Conservation (phyloP, 441 rosid genomes). For the Jatropha multifida region DNA sequence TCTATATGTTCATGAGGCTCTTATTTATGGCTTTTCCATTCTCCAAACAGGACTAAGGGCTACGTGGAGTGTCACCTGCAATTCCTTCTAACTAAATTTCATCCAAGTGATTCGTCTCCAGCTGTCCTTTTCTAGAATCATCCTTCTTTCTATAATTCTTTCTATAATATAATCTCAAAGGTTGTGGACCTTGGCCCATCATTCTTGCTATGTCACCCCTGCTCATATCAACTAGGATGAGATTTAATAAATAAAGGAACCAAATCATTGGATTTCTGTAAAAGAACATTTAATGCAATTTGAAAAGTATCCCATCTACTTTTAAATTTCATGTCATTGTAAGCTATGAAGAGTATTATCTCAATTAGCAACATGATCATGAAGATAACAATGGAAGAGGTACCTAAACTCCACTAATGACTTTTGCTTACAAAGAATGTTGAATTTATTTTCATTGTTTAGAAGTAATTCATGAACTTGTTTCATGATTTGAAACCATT, state of each 20-base stretch:
- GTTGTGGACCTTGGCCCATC: too few species aligned
- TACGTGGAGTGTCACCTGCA: too few species aligned
- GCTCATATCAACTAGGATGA: neutral
- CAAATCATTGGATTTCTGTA: slow-evolving; percentile 2
- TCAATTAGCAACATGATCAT: neutral
- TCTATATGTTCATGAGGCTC: too few species aligned
- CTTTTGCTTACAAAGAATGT: neutral
- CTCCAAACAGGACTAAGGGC: too few species aligned
- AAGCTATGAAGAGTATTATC: slow-evolving; percentile 3
- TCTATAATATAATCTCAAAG: too few species aligned
- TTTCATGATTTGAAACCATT: neutral
- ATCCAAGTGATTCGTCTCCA: too few species aligned
- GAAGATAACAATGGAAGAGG: neutral
- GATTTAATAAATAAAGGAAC: slow-evolving; percentile 3
- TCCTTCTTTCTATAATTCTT: too few species aligned
- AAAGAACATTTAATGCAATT: neutral
- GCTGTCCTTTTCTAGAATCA: too few species aligned
- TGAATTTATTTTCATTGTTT: too few species aligned
- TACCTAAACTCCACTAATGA: slow-evolving; percentile 1
- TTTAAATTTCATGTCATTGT: neutral
- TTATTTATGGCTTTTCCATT: too few species aligned
- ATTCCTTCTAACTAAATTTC: too few species aligned
- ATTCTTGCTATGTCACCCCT: too few species aligned
- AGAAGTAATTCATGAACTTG: slow-evolving; percentile 3
- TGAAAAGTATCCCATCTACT: neutral